Conservation (phyloP, 2,329 filamentous ascomycete genomes). For the Colletotrichum euphorbiae region DNA sequence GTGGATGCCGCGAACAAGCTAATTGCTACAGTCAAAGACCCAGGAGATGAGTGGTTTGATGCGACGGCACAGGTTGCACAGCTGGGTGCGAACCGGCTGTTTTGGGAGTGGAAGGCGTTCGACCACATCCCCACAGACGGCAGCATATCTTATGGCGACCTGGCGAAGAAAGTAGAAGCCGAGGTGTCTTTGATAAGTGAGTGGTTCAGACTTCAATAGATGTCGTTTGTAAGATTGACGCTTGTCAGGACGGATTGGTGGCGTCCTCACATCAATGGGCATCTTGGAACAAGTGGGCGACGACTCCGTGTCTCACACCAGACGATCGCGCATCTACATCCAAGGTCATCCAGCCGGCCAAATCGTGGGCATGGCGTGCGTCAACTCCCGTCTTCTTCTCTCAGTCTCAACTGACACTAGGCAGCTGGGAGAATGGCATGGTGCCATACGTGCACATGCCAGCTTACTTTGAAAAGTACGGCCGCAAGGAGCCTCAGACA, state of each 20-base stretch:
- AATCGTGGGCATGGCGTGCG: slow-evolving; percentile 35
- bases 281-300: slow-evolving; percentile 32
- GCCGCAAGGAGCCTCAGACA: slow-evolving; percentile 47
- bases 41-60: slow-evolving; percentile 32
- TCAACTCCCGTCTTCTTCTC: background rate
- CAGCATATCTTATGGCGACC: slow-evolving; percentile 45
- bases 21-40: slow-evolving; percentile 26
- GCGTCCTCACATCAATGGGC: slow-evolving; percentile 30
- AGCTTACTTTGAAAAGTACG: slow-evolving; percentile 49
- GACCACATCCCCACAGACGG: slow-evolving; percentile 47
- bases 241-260: slow-evolving; percentile 17
- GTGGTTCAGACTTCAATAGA: background rate
- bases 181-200: slow-evolving; percentile 46
- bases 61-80: slow-evolving; percentile 27
- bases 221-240: background rate
- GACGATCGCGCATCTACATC: slow-evolving; percentile 28
- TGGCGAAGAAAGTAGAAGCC: slow-evolving; percentile 46
- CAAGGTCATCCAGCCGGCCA: slow-evolving; percentile 27
- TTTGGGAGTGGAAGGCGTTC: slow-evolving; percentile 50
- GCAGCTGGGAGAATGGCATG: slow-evolving; percentile 33
- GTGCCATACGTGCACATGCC: slow-evolving; percentile 43
- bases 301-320: slow-evolving; percentile 34
- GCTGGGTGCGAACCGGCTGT: slow-evolving; percentile 42
- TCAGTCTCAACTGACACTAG: background rate
- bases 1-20: slow-evolving; percentile 32